phyloP scores from a whole-genome alignment of 139 green algal genomes.

The Chlorella ohadii region DNA sequence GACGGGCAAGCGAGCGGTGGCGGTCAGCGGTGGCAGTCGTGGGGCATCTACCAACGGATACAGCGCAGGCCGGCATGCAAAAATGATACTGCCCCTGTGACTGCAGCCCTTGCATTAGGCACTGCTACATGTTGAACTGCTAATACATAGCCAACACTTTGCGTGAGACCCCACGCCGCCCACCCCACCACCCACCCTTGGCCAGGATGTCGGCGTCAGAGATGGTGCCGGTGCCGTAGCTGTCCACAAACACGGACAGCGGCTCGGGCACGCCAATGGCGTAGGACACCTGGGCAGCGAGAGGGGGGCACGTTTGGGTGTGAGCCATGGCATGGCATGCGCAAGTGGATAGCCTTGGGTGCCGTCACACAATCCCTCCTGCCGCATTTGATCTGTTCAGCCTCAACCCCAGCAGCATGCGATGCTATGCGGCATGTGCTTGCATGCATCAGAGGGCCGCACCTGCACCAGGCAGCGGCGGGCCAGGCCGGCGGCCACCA shows the following conservation, averaged over 20 bases:
- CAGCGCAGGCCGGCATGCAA: too few species aligned
- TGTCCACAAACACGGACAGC: slow-evolving; percentile 97
- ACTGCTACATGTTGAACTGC: too few species aligned
- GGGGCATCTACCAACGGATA: too few species aligned
- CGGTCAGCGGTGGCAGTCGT: too few species aligned
- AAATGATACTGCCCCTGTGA: too few species aligned
- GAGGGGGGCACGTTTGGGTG: too few species aligned
- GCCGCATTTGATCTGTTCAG: too few species aligned
- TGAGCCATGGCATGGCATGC: neutral
- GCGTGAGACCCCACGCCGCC: neutral
- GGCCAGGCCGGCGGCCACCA: slow-evolving; percentile 93
- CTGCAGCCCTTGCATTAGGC: too few species aligned
- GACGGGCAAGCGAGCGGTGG: too few species aligned
- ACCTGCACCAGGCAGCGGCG: slow-evolving; percentile 83
- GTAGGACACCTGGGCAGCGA: slow-evolving; percentile 88
- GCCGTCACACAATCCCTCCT: too few species aligned
- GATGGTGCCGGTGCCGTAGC: slow-evolving; percentile 95
- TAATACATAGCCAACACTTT: too few species aligned
- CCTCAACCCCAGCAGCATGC: neutral
- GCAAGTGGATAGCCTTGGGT: neutral
- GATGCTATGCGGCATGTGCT: neutral
- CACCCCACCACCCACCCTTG: slow-evolving; percentile 33
- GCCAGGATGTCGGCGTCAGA: slow-evolving; percentile 92
- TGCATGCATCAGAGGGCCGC: neutral
- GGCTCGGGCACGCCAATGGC: slow-evolving; percentile 97